phyloP scores from a whole-genome alignment of 176 grass and related monocot genomes.

The Cenchrus americanus region DNA sequence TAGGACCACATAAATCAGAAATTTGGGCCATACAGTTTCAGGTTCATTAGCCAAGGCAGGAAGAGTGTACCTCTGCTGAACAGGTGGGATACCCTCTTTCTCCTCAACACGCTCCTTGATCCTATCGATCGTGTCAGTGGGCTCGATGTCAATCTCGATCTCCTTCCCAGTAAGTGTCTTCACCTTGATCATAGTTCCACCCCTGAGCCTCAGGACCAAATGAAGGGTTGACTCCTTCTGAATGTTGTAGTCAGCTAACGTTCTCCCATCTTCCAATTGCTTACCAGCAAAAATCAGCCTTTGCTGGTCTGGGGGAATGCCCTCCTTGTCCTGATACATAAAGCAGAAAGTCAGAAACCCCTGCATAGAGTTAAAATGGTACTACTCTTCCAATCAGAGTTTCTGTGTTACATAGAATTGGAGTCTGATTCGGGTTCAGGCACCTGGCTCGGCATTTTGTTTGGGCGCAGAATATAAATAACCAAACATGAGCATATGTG shows the following conservation, averaged over 20 bases:
- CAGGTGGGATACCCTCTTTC: conserved; percentile 88
- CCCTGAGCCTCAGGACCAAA: conserved; percentile 79
- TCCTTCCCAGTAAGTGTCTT: conserved; percentile 90
- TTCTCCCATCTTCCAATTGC: conserved; percentile 77
- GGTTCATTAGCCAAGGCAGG: not conserved
- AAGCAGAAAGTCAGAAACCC: not conserved
- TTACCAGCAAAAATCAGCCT: conserved; percentile 87
- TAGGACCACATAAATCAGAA: not conserved
- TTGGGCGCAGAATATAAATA: not conserved
- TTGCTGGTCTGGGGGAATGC: conserved; percentile 78
- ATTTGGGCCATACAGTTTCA: not conserved
- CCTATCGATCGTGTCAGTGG: conserved; percentile 66
- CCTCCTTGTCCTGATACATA: conserved; percentile 74
- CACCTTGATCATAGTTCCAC: conserved; percentile 92
- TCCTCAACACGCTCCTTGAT: conserved; percentile 93
- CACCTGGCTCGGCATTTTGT: not conserved
- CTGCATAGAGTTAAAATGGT: not conserved
- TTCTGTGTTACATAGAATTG: not conserved
- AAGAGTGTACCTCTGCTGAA: conserved; percentile 69
- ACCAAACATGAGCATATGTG: not conserved
- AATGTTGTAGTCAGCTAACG: conserved; percentile 90
- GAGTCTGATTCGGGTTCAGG: not conserved
- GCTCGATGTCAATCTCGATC: conserved; percentile 81
- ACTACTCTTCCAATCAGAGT: not conserved
- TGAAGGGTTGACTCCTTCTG: conserved; percentile 86